Conservation (phyloP, 805 yeast species). For the Suhomyces sp. region DNA sequence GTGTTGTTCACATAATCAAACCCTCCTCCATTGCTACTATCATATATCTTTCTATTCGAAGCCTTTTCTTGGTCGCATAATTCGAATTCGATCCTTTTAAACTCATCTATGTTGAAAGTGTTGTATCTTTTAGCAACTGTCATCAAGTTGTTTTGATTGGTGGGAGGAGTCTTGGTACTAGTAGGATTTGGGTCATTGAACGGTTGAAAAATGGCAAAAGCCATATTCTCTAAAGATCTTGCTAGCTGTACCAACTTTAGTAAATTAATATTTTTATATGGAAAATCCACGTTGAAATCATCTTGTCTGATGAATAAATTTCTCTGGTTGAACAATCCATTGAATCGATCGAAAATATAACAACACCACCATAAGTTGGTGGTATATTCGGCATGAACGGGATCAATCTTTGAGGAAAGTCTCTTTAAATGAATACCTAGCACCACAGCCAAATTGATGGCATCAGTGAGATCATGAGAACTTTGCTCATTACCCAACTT, state of each 20-base stretch:
- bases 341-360: conserved; percentile 33
- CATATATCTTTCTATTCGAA: conserved; percentile 4
- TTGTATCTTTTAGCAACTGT: conserved; percentile 13
- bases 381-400: conserved; percentile 16
- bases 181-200: conserved; percentile 9
- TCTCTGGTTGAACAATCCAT: conserved; percentile 27
- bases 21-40: conserved; percentile 1
- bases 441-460: conserved; percentile 26
- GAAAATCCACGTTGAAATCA: conserved; percentile 35
- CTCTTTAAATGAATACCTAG: conserved; percentile 29
- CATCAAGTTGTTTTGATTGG: not conserved
- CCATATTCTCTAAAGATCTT: conserved; percentile 25
- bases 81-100: conserved; percentile 26
- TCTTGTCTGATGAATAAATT: conserved; percentile 27
- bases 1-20: conserved; percentile 16
- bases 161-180: not conserved
- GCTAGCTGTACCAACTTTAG: conserved; percentile 29
- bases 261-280: conserved; percentile 24
- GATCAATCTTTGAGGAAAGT: conserved; percentile 6
- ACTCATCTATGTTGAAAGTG: conserved; percentile 25
- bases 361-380: conserved; percentile 36
- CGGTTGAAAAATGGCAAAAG: conserved; percentile 23
- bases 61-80: conserved; percentile 21
- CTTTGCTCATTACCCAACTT: conserved; percentile 30
- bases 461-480: conserved; percentile 29